Evolutionary conservation across 1,284 basidiomycete genomes (phyloP), one percentile per base, ranked within the genome.

Genomic region (Uromyces viciae-fabae): DNA sequence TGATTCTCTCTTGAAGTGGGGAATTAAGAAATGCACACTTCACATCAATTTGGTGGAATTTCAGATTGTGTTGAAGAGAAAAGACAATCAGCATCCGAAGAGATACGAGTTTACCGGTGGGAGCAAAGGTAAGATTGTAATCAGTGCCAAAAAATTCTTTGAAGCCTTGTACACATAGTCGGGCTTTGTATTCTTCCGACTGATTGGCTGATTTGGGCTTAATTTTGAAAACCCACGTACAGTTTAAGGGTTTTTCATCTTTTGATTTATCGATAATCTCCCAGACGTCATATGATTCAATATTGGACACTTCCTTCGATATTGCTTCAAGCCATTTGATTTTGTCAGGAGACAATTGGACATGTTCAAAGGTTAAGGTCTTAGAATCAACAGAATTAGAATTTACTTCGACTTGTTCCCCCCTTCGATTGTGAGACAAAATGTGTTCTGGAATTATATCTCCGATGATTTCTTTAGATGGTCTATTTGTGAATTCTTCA

Each of bases 21-120:
- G 58, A 25, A 33, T 60, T 60, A 11, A 60, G 28, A n/a, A 60
- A 60, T 15, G 58, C 58, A 60, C 58, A 60, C 36, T 60, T 60
- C 14, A 60, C 58, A n/a, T 60, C 25, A 33, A 60, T 60, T 60
- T 60, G 58, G 25, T 60, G 58, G 36, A 60, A 60, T 31, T 60
- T 14, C 9, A 60, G 22, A 28, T 19, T 31, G n/a, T 31, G 5
- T 19, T 60, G 58, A 60, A 31, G n/a, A 4, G 58, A 25, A 60
- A 60, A 60, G 36, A 33, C 36, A 8, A 60, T 60, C 11, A 60
- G 36, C 9, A 60, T 11, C 9, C 58, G 28, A 31, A 60, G 58
- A 4, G 58, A 60, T 3, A n/a, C 9, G n/a, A 60, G 58, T 60
- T 60, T 60, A 33, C 58, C 58, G 19, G 17, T 60, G 2, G 58